Percentiles rank a stretch among this genome's conserved stretches.
Conservation (phyloP, 352 stramenopile genomes). For the Globisporangium viniferum region DNA sequence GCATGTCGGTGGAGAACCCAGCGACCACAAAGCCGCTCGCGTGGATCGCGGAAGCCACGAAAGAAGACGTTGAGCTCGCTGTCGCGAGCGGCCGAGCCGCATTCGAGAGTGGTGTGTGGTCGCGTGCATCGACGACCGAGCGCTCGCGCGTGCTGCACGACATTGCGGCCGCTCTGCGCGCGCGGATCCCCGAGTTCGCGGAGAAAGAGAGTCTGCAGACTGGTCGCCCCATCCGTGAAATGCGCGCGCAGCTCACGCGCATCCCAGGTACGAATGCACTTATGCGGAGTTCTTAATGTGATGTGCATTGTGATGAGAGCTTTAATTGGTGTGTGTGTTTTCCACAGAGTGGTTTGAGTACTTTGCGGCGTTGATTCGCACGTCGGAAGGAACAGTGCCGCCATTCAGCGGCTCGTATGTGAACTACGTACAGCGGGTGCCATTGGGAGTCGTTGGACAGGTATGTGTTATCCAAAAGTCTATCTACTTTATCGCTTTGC, state of each 20-base stretch:
- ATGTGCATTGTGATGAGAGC: not conserved
- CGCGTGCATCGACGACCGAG: slow-evolving; percentile 24
- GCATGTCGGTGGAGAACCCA: slow-evolving; percentile 44
- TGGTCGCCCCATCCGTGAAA: slow-evolving; percentile 58
- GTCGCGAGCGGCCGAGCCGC: slow-evolving; percentile 28
- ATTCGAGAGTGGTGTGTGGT: slow-evolving; percentile 36
- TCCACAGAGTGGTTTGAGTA: slow-evolving; percentile 80
- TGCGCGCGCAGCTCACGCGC: slow-evolving; percentile 45
- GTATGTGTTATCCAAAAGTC: slow-evolving; percentile 11
- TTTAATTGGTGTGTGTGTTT: not conserved
- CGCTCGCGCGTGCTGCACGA: slow-evolving; percentile 38
- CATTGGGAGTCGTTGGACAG: slow-evolving; percentile 61
- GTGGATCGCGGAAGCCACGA: slow-evolving; percentile 31
- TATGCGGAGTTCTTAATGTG: too few species aligned
- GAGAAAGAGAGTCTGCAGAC: slow-evolving; percentile 62
- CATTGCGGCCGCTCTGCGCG: slow-evolving; percentile 35
- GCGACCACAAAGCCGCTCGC: slow-evolving; percentile 40
- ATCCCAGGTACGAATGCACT: slow-evolving; percentile 27
- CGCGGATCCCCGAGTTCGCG: slow-evolving; percentile 40
- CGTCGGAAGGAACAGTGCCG: slow-evolving; percentile 56
- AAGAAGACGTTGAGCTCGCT: slow-evolving; percentile 33
- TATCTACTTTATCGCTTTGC: not conserved
- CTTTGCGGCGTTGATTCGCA: slow-evolving; percentile 69
- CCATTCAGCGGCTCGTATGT: slow-evolving; percentile 58
- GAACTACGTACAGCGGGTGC: slow-evolving; percentile 51